Conservation (phyloP, 2,329 filamentous ascomycete genomes). For the Macrophomina pseudophaseolina region DNA sequence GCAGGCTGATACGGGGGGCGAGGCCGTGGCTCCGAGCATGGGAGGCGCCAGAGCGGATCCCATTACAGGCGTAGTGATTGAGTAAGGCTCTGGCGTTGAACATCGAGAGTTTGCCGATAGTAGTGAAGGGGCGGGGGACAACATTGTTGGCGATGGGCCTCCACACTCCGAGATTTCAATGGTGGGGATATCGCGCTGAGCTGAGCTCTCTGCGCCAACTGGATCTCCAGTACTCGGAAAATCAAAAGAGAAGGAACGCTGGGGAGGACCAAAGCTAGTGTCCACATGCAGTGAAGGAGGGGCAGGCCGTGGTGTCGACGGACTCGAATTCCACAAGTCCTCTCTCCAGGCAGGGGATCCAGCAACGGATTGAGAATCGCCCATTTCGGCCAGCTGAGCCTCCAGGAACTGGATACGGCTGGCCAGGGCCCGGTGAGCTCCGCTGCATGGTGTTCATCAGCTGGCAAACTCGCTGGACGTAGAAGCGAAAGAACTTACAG, state of each 20-base stretch:
- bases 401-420: constrained; percentile 45
- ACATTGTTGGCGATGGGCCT: constrained; percentile 38
- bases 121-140: constrained; percentile 44
- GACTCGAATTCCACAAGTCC: constrained; percentile 38
- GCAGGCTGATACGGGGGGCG: constrained; percentile 37
- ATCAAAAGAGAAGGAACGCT: constrained; percentile 36
- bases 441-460: constrained; percentile 34
- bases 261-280: constrained; percentile 35
- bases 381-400: constrained; percentile 42
- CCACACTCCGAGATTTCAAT: constrained; percentile 46
- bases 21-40: constrained; percentile 31
- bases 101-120: constrained; percentile 44
- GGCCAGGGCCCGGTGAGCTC: constrained; percentile 43
- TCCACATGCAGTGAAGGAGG: constrained; percentile 40
- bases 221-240: constrained; percentile 32
- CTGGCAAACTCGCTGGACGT: neutral
- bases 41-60: constrained; percentile 32
- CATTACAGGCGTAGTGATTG: constrained; percentile 37
- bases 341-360: constrained; percentile 19
- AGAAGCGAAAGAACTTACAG: constrained; percentile 37
- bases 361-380: constrained; percentile 43
- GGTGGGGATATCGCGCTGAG: constrained; percentile 38
- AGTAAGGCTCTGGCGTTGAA: constrained; percentile 41
- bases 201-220: constrained; percentile 34
- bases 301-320: constrained; percentile 35